These are phyloP conservation scores for Eutypa lata DNA, from an alignment of 2,329 filamentous ascomycete genomes.

Conservation along the genomic window DNA sequence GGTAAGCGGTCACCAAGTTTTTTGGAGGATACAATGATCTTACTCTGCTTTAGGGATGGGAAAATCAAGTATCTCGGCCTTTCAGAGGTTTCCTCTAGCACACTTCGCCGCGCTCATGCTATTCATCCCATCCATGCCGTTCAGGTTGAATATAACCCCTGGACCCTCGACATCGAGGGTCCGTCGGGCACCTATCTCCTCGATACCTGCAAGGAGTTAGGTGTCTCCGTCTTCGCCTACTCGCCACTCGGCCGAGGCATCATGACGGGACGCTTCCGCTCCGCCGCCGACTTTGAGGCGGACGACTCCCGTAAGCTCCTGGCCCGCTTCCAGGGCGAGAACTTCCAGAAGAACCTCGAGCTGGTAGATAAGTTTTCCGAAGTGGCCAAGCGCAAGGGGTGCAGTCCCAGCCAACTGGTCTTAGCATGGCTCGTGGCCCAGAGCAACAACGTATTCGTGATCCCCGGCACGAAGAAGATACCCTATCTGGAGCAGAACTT, in stretches of 20 bases:
- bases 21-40: too few species aligned
- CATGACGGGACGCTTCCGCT: constrained; percentile 40
- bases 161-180: constrained; percentile 19
- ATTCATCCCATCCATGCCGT: constrained; percentile 46
- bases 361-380: constrained; percentile 43
- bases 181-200: neutral
- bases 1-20: constrained; percentile 30
- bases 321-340: constrained; percentile 48
- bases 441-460: constrained; percentile 51
- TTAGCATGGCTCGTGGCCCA: constrained; percentile 55
- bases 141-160: constrained; percentile 42
- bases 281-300: constrained; percentile 37
- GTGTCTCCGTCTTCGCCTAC: constrained; percentile 46
- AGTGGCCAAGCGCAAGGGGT: constrained; percentile 45
- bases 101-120: constrained; percentile 44
- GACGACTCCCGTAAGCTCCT: constrained; percentile 41
- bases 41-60: constrained; percentile 34
- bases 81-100: constrained; percentile 42
- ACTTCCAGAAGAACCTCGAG: constrained; percentile 48
- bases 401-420: constrained; percentile 49
- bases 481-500: neutral
- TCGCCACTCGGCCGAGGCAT: constrained; percentile 51
- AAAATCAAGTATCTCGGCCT: constrained; percentile 52
- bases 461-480: constrained; percentile 27
- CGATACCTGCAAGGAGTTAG: constrained; percentile 13